Base-by-base conservation (phyloP, 768 basidiomycete species). In the Tephrocybe sp. region DNA sequence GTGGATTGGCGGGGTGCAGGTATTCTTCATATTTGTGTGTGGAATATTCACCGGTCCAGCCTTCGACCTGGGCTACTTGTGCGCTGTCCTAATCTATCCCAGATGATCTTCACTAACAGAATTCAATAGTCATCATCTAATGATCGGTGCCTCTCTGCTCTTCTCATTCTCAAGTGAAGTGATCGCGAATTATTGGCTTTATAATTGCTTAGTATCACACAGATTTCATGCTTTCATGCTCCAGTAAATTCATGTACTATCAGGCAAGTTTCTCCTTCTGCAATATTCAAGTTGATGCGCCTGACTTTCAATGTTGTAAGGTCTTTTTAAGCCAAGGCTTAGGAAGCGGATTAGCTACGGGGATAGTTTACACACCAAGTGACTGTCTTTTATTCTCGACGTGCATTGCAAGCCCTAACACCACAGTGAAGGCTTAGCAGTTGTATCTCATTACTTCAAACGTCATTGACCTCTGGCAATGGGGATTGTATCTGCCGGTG, bases 381-480 rank as follows among this genome's bases (percentile, higher is more conserved):
- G 24, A 12, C 22, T 22, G 13, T 5, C 16, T 44, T 16, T 16
- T 22, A 24, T 30, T 44, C 3, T 28, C 4, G 1, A 9, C n/a
- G n/a, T n/a, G n/a, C n/a, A n/a, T n/a, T n/a, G 15, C 13, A 19
- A 9, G 34, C 18, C 13, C 26, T 36, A 11, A 42, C n/a, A n/a
- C 15, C 12, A 39, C 13, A 4, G n/a, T 19, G 8, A 6, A 44
- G 73, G 72, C 13, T 69, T 83, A 28, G 63, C 78, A 4, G 7
- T 66, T 67, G 13, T 56, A 11, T 74, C 76, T 9, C 82, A 84
- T 52, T 76, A 78, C 58, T 86, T 60, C 26, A 40, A 83, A 62
- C 64, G 72, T 25, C 65, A 60, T 22, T 70, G 70, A 22, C 70
- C 75, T 5, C 60, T 82, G 31, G 81, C 78, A 0, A 79, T 82